phyloP scores from a whole-genome alignment of 176 grass and related monocot species.

The Pharus latifolius region DNA sequence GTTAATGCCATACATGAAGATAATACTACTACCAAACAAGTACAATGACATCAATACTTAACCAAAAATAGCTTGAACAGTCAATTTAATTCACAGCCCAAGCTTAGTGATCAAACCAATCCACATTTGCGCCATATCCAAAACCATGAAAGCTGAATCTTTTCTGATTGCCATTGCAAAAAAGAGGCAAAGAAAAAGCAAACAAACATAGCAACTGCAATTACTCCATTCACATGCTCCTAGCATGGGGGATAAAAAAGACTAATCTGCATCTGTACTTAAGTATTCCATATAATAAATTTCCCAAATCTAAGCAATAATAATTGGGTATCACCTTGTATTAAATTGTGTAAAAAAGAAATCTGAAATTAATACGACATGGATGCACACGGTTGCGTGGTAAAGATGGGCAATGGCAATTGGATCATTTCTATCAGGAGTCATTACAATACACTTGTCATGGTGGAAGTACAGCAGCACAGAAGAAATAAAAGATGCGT shows the following conservation, averaged over 20 bases:
- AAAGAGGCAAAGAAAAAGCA: constrained; percentile 5
- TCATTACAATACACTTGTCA: not conserved
- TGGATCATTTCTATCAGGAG: too few species aligned
- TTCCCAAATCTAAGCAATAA: not conserved
- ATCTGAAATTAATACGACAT: not conserved
- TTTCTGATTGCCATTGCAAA: not conserved
- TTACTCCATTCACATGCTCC: constrained; percentile 11
- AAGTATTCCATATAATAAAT: not conserved
- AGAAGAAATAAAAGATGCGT: not conserved
- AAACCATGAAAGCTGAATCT: constrained; percentile 12
- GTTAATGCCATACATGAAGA: not conserved
- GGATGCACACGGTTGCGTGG: not conserved
- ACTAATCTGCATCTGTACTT: not conserved
- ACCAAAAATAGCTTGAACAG: not conserved
- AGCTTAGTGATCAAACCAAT: too few species aligned
- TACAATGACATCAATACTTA: not conserved
- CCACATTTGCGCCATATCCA: too few species aligned
- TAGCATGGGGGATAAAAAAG: not conserved
- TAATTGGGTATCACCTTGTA: not conserved
- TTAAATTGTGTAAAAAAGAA: not conserved
- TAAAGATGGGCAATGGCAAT: not conserved
- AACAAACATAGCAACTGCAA: not conserved
- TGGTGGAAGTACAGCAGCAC: not conserved
- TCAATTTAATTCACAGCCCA: constrained; percentile 3
- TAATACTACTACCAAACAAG: not conserved